These are phyloP conservation scores for Boletus tomentosulus DNA, from an alignment of 768 basidiomycete genomes.

Conservation along the genomic window DNA sequence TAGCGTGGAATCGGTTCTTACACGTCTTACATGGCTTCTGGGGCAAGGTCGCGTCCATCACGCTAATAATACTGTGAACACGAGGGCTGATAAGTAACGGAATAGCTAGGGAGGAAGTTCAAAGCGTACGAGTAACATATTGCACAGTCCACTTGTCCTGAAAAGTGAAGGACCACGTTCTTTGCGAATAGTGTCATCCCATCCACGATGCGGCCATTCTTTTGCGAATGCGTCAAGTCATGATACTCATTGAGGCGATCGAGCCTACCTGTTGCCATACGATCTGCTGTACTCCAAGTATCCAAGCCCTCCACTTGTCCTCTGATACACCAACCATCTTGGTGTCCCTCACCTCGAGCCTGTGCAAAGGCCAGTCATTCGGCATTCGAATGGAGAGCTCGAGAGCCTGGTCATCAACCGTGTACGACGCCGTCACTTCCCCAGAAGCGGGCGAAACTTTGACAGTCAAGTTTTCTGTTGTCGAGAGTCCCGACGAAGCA, in stretches of 20 bases:
- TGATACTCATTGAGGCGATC: neutral
- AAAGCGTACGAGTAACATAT: conserved; percentile 85
- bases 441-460: conserved; percentile 69
- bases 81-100: neutral
- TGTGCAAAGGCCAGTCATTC: conserved; percentile 83
- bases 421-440: conserved; percentile 82
- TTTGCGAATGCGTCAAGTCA: neutral
- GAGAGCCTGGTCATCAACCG: conserved; percentile 89
- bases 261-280: conserved; percentile 76
- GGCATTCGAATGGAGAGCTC: conserved; percentile 88
- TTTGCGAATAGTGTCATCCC: conserved; percentile 88
- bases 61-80: conserved; percentile 72
- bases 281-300: conserved; percentile 86
- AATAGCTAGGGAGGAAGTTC: neutral
- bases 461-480: conserved; percentile 75
- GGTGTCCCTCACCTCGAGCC: conserved; percentile 83
- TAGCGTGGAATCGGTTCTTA: conserved; percentile 90
- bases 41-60: conserved; percentile 83
- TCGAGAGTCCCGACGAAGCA: conserved; percentile 44
- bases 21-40: conserved; percentile 92
- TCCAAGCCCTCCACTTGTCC: conserved; percentile 89
- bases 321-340: conserved; percentile 86
- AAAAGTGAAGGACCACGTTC: conserved; percentile 90
- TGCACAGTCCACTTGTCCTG: conserved; percentile 93
- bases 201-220: conserved; percentile 91